phyloP scores from a whole-genome alignment of 169 alveolate species.

The Eimeria tenella region DNA sequence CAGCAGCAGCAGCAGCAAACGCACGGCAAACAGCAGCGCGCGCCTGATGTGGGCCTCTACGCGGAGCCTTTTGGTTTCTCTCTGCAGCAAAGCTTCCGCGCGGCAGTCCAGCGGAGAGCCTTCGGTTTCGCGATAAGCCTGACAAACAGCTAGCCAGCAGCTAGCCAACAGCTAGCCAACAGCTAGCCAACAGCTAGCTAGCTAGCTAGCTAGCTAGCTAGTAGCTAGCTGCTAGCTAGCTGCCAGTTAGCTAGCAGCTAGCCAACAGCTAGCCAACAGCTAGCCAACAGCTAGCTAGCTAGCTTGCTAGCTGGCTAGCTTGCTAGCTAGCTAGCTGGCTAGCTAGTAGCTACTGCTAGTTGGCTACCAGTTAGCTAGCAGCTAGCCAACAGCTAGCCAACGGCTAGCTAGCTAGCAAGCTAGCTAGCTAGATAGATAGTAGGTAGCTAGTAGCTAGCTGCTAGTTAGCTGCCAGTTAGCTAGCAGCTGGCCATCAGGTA shows the following conservation, averaged over 20 bases:
- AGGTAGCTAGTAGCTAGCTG: no score
- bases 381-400: neutral
- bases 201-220: neutral
- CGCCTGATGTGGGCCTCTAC: neutral
- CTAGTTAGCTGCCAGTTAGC: no score
- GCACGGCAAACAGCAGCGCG: neutral
- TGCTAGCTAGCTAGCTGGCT: neutral
- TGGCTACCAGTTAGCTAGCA: neutral
- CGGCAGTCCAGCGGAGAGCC: slow-evolving; percentile 8
- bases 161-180: neutral
- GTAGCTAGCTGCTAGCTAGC: neutral
- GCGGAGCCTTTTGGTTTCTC: neutral
- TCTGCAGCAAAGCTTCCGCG: neutral
- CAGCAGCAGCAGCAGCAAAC: neutral
- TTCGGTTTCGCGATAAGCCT: neutral
- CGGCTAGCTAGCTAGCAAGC: no score
- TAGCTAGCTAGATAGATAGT: no score
- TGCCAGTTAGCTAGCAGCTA: neutral
- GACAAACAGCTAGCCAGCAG: neutral
- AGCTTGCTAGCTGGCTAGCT: no score
- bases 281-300: no score
- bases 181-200: neutral
- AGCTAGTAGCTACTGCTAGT: neutral
- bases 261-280: no score
- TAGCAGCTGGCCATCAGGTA: no score